phyloP scores from a whole-genome alignment of 106 monocot genomes.

The Acorus calamus region DNA sequence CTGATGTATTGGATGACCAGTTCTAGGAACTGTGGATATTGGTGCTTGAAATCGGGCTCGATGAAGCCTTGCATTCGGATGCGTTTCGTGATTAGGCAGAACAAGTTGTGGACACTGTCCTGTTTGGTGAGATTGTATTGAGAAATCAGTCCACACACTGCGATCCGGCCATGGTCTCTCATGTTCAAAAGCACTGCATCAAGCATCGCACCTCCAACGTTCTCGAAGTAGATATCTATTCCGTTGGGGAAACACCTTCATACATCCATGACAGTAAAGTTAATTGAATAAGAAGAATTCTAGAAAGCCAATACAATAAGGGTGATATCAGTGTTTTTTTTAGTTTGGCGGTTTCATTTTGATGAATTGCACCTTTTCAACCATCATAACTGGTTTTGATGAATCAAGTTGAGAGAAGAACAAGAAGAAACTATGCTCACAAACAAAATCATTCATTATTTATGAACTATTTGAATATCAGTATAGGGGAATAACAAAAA shows the following conservation, averaged over 20 bases:
- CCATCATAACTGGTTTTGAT: too few species aligned
- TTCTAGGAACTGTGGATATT: constrained; percentile 32
- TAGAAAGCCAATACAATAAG: not conserved
- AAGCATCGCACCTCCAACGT: constrained; percentile 43
- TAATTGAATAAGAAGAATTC: not conserved
- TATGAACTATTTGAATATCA: too few species aligned
- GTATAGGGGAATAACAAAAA: too few species aligned
- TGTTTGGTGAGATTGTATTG: constrained; percentile 28
- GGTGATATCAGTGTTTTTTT: too few species aligned
- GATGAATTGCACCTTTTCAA: too few species aligned
- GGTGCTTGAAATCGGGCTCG: constrained; percentile 18
- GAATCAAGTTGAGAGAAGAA: too few species aligned
- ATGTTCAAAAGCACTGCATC: constrained; percentile 44
- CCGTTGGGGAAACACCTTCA: constrained; percentile 28
- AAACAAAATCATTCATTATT: too few species aligned
- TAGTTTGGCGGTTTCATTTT: too few species aligned
- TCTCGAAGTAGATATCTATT: constrained; percentile 53
- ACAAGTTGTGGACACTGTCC: constrained; percentile 23
- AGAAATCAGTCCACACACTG: constrained; percentile 44
- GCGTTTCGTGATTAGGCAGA: constrained; percentile 17
- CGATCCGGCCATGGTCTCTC: constrained; percentile 28
- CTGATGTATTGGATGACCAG: constrained; percentile 20
- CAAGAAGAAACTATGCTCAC: too few species aligned
- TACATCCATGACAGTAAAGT: not conserved
- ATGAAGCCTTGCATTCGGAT: constrained; percentile 37